Conservation (phyloP, 2,329 filamentous ascomycete genomes). For the Phaeosphaeria sp. region DNA sequence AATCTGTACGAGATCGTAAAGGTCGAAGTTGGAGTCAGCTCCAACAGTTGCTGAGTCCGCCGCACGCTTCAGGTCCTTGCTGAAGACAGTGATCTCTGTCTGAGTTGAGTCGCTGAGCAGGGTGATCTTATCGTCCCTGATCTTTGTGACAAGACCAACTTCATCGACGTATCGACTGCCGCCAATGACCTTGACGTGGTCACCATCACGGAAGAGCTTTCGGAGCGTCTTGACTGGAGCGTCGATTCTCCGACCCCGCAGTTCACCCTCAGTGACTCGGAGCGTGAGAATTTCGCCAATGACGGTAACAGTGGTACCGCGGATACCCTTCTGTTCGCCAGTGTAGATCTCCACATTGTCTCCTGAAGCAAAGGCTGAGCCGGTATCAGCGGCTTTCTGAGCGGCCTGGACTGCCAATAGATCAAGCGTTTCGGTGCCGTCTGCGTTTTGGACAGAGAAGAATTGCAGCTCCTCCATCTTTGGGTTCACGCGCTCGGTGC, state of each 20-base stretch:
- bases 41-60: slow-evolving; percentile 89
- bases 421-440: slow-evolving; percentile 93
- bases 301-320: slow-evolving; percentile 84
- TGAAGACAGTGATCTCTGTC: slow-evolving; percentile 95
- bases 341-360: slow-evolving; percentile 97
- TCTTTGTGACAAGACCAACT: slow-evolving; percentile 95
- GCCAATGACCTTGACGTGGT: slow-evolving; percentile 98
- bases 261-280: slow-evolving; percentile 79
- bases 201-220: slow-evolving; percentile 90
- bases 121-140: slow-evolving; percentile 90
- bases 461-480: slow-evolving; percentile 94
- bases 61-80: slow-evolving; percentile 92
- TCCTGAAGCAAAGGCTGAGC: slow-evolving; percentile 86
- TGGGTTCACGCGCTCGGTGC: slow-evolving; percentile 90
- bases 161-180: slow-evolving; percentile 94
- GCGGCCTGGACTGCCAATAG: slow-evolving; percentile 88
- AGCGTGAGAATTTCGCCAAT: slow-evolving; percentile 92
- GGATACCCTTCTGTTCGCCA: slow-evolving; percentile 91
- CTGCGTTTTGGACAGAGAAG: slow-evolving; percentile 86
- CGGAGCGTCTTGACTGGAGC: slow-evolving; percentile 90
- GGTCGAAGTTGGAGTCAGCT: slow-evolving; percentile 83
- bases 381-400: slow-evolving; percentile 80
- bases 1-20: slow-evolving; percentile 93
- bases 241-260: slow-evolving; percentile 85
- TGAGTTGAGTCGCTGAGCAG: slow-evolving; percentile 91